Conservation (phyloP, 2,329 filamentous ascomycete species). For the Penicillium sp. region DNA sequence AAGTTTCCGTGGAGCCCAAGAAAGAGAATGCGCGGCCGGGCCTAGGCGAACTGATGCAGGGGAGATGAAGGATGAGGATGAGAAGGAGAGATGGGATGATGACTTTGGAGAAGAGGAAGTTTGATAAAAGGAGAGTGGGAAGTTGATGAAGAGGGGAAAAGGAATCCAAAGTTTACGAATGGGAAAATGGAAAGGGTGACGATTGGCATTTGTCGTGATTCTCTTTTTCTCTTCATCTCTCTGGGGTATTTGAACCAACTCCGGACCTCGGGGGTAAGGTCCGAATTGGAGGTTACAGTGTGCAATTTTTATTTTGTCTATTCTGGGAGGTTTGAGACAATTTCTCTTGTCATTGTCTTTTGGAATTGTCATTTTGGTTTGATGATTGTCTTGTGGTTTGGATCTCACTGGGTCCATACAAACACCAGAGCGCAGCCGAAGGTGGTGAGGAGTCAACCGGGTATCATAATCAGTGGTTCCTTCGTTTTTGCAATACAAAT, state of each 20-base stretch:
- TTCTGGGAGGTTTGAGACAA: not conserved
- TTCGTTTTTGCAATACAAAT: too few relatives aligned
- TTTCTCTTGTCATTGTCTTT: not conserved
- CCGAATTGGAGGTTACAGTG: not conserved
- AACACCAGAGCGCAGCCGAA: not conserved
- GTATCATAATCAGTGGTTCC: too few relatives aligned
- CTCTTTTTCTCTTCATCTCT: not conserved
- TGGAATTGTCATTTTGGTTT: not conserved
- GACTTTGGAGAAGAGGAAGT: not conserved
- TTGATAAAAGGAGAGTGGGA: not conserved
- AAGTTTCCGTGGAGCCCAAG: constrained; percentile 25
- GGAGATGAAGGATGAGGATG: constrained; percentile 11
- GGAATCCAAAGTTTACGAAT: not conserved
- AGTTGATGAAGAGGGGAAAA: not conserved
- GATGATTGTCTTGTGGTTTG: not conserved
- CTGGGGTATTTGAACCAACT: constrained; percentile 7
- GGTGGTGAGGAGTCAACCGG: not conserved
- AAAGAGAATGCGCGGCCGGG: constrained; percentile 28
- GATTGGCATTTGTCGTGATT: constrained; percentile 3
- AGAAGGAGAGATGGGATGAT: not conserved
- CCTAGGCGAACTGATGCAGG: constrained; percentile 25
- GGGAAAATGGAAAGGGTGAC: not conserved
- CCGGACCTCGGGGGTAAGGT: constrained; percentile 7
- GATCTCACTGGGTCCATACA: not conserved
- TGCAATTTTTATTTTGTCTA: not conserved